phyloP scores from a whole-genome alignment of 805 yeast genomes.

The Yarrowia sp. region DNA sequence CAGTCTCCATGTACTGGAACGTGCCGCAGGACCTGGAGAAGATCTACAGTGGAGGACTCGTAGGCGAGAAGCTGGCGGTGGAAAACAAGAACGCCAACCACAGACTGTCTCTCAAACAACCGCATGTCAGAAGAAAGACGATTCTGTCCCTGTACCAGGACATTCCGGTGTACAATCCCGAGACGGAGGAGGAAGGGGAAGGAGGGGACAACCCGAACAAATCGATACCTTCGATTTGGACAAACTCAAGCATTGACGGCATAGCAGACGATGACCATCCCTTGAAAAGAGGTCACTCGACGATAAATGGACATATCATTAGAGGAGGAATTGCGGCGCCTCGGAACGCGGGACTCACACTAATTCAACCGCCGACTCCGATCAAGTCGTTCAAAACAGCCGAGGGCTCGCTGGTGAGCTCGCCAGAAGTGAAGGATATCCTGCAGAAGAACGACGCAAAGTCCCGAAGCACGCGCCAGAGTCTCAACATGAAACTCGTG shows the following conservation, averaged over 20 bases:
- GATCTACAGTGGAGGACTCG: constrained; percentile 50
- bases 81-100: constrained; percentile 22
- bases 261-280: constrained; percentile 32
- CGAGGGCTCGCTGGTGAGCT: constrained; percentile 20
- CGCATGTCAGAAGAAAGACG: constrained; percentile 41
- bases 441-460: constrained; percentile 28
- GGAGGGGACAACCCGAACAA: constrained; percentile 3
- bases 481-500: constrained; percentile 29
- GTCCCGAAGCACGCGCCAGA: constrained; percentile 12
- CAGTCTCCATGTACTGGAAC: constrained; percentile 51
- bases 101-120: constrained; percentile 10
- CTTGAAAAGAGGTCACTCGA: constrained; percentile 24
- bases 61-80: constrained; percentile 37
- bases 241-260: constrained; percentile 28
- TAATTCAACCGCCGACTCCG: constrained; percentile 26
- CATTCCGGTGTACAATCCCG: constrained; percentile 28
- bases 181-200: background rate
- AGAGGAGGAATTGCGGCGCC: constrained; percentile 36
- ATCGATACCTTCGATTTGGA: constrained; percentile 37
- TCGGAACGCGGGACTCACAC: constrained; percentile 25
- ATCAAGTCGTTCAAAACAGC: constrained; percentile 14
- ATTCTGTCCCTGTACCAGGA: constrained; percentile 42
- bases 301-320: constrained; percentile 32
- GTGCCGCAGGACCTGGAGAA: constrained; percentile 42
- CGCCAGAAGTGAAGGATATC: constrained; percentile 27